Percentiles rank a stretch among this genome's conserved stretches.
Evolutionary conservation across 176 grass and related monocot genomes (phyloP).

Genomic region (Phragmites australis): DNA sequence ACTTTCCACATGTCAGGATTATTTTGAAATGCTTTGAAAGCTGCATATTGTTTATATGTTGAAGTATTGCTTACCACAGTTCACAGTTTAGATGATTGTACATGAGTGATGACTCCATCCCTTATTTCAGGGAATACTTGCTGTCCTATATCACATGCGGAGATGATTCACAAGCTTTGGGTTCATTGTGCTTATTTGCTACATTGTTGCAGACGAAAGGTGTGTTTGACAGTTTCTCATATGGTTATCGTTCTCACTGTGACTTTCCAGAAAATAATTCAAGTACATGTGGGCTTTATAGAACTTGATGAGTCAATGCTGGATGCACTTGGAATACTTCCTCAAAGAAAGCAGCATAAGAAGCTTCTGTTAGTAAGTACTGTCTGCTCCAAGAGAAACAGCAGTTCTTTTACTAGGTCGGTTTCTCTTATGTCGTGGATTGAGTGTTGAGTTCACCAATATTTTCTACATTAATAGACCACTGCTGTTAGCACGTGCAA

Average conservation of each 20-base stretch:
- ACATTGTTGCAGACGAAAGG: constrained; percentile 99
- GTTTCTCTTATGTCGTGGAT: constrained; percentile 30
- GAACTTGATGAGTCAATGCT: constrained; percentile 98
- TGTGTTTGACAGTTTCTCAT: constrained; percentile 37
- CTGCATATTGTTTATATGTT: constrained; percentile 26
- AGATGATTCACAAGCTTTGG: constrained; percentile 79
- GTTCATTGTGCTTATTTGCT: constrained; percentile 89
- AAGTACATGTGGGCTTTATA: constrained; percentile 39
- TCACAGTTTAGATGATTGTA: constrained; percentile 28
- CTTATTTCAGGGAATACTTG: constrained; percentile 76
- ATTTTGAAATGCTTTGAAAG: background rate
- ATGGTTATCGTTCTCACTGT: constrained; percentile 21
- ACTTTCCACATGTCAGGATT: background rate
- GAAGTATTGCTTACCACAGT: background rate
- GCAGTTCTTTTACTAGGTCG: constrained; percentile 7
- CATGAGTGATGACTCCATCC: constrained; percentile 18
- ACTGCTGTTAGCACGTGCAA: background rate
- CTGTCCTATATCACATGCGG: constrained; percentile 70
- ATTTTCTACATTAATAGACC: constrained; percentile 17
- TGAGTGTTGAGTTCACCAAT: constrained; percentile 2
- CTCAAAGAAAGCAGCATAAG: constrained; percentile 99
- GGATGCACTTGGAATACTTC: constrained; percentile 98
- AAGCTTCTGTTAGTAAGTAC: constrained; percentile 87
- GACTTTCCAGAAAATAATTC: constrained; percentile 20
- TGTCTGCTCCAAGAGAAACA: constrained; percentile 29